Evolutionary conservation across 2,329 filamentous ascomycete species (phyloP).

Genomic region (Aspergillus hortae): DNA sequence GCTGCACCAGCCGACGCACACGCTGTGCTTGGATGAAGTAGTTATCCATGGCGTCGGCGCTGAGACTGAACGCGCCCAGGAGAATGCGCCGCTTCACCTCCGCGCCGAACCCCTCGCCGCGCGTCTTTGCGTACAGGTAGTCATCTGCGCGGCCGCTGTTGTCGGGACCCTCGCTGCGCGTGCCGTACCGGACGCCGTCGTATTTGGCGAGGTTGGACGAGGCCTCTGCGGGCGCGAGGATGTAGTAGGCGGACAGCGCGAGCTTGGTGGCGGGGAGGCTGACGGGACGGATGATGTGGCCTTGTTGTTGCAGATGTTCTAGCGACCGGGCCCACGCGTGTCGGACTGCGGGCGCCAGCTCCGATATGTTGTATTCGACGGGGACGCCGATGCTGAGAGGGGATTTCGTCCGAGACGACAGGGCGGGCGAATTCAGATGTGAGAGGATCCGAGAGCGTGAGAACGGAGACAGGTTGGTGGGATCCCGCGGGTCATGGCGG

Average conservation of each 20-base stretch:
- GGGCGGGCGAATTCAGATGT: constrained; percentile 38
- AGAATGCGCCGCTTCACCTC: constrained; percentile 87
- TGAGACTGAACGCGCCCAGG: constrained; percentile 84
- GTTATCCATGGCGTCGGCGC: constrained; percentile 87
- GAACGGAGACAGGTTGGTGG: constrained; percentile 62
- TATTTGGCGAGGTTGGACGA: constrained; percentile 96
- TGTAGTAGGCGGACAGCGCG: constrained; percentile 89
- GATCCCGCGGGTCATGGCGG: constrained; percentile 66
- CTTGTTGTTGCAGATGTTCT: constrained; percentile 56
- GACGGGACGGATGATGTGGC: constrained; percentile 70
- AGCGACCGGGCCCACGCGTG: constrained; percentile 66
- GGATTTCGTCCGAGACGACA: constrained; percentile 22
- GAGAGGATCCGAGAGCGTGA: constrained; percentile 52
- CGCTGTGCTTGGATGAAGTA: constrained; percentile 95
- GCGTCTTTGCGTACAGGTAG: constrained; percentile 68
- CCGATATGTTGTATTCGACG: constrained; percentile 80
- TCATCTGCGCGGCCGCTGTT: constrained; percentile 51
- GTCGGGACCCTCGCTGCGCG: constrained; percentile 48
- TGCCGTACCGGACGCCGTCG: constrained; percentile 91
- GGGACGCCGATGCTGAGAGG: constrained; percentile 57
- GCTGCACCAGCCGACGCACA: constrained; percentile 75
- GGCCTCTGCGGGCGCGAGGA: constrained; percentile 91
- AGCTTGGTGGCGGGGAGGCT: constrained; percentile 79
- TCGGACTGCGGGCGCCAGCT: constrained; percentile 68
- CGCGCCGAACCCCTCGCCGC: constrained; percentile 70